These are phyloP conservation scores for Tephrocybe sp. DNA, from an alignment of 768 basidiomycete genomes.

Conservation along the genomic window DNA sequence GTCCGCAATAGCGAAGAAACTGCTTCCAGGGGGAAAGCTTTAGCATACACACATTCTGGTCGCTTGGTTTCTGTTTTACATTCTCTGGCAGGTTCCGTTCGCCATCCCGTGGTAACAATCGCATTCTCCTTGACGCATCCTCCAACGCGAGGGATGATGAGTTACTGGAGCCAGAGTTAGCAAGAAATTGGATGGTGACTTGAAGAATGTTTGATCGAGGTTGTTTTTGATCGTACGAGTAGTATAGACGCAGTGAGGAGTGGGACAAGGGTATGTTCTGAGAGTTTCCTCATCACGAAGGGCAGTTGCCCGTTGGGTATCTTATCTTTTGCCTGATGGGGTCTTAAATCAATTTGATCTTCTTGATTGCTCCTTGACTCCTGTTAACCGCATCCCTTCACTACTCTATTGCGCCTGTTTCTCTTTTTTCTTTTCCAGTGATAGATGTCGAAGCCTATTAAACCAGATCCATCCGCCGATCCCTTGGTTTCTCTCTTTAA, in stretches of 20 bases:
- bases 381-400: neutral
- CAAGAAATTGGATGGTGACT: neutral
- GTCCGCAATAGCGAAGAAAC: neutral
- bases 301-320: too few species aligned
- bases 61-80: conserved; percentile 18
- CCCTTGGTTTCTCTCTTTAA: conserved; percentile 55
- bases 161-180: too few species aligned
- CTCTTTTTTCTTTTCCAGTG: neutral
- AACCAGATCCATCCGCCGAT: conserved; percentile 24
- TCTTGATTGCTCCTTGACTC: conserved; percentile 4
- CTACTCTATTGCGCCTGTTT: neutral
- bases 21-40: neutral
- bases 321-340: conserved; percentile 15
- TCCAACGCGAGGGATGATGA: neutral
- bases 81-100: conserved; percentile 4
- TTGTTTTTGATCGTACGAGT: too few species aligned
- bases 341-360: neutral
- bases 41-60: conserved; percentile 6
- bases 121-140: conserved; percentile 6
- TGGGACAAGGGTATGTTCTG: too few species aligned
- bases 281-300: too few species aligned
- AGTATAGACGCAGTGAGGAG: too few species aligned
- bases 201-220: too few species aligned
- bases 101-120: conserved; percentile 3
- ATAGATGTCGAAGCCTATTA: conserved; percentile 26